A percentile compares a stretch with the other conserved stretches of the same genome.
Evolutionary conservation across 2,329 filamentous ascomycete species (phyloP).

Genomic region (Fusarium sp.): DNA sequence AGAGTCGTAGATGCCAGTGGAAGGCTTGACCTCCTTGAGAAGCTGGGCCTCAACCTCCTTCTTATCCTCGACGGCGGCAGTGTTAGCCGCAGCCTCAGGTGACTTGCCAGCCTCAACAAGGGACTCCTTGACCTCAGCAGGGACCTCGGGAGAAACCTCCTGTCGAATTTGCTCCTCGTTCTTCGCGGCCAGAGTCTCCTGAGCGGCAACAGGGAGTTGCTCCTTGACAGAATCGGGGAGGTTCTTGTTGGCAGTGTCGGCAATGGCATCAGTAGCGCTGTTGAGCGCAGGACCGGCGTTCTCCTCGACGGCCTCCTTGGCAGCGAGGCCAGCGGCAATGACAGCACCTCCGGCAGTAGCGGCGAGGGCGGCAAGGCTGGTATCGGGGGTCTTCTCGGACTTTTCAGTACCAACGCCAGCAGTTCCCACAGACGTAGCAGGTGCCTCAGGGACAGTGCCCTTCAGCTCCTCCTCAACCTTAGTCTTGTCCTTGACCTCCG

Average conservation of each 20-base stretch:
- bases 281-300: slow-evolving; percentile 57
- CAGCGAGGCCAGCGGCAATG: slow-evolving; percentile 51
- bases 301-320: slow-evolving; percentile 56
- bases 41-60: slow-evolving; percentile 81
- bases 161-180: slow-evolving; percentile 60
- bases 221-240: slow-evolving; percentile 70
- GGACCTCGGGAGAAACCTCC: slow-evolving; percentile 66
- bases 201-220: slow-evolving; percentile 64
- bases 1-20: slow-evolving; percentile 41
- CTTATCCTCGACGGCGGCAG: slow-evolving; percentile 81
- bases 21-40: slow-evolving; percentile 71
- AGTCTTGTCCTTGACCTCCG: slow-evolving; percentile 80
- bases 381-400: slow-evolving; percentile 60
- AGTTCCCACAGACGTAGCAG: slow-evolving; percentile 70
- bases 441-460: slow-evolving; percentile 74
- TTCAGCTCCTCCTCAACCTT: slow-evolving; percentile 79
- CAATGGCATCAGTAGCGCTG: slow-evolving; percentile 55
- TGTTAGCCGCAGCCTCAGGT: slow-evolving; percentile 80
- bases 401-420: slow-evolving; percentile 68
- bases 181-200: slow-evolving; percentile 62
- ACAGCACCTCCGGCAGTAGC: slow-evolving; percentile 53
- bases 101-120: slow-evolving; percentile 70
- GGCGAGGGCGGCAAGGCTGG: slow-evolving; percentile 58
- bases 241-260: slow-evolving; percentile 61
- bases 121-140: slow-evolving; percentile 70